Conservation (phyloP, 331 rosid genomes). For the Prunus yedoensis region DNA sequence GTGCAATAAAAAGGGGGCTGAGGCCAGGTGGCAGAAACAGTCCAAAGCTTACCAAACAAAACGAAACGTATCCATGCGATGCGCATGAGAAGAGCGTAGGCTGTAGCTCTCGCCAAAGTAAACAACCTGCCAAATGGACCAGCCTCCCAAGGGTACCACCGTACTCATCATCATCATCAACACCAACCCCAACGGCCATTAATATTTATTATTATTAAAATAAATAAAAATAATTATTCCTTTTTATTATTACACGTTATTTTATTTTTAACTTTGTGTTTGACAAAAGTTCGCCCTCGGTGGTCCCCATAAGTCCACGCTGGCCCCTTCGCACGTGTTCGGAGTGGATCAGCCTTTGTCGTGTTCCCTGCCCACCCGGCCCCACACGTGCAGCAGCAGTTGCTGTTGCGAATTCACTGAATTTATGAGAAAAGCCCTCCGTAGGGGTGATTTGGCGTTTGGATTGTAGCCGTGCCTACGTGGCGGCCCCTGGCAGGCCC, state of each 20-base stretch:
- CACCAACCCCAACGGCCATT: slow-evolving; percentile 18
- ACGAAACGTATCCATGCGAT: slow-evolving; percentile 48
- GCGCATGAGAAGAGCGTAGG: slow-evolving; percentile 26
- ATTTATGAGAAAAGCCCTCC: background rate
- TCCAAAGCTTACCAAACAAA: background rate
- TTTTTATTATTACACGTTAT: background rate
- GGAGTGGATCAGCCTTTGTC: background rate
- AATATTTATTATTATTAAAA: background rate
- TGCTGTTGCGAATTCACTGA: background rate
- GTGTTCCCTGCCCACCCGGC: slow-evolving; percentile 36
- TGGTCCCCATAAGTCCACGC: slow-evolving; percentile 49
- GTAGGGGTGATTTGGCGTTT: slow-evolving; percentile 12
- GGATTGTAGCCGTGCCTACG: slow-evolving; percentile 39
- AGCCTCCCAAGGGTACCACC: slow-evolving; percentile 25
- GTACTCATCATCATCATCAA: slow-evolving; percentile 20
- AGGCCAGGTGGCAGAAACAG: slow-evolving; percentile 30
- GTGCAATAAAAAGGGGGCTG: background rate
- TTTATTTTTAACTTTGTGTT: background rate
- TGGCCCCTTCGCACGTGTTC: slow-evolving; percentile 55
- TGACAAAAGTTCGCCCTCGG: background rate
- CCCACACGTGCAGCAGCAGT: slow-evolving; percentile 43
- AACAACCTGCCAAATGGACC: slow-evolving; percentile 33
- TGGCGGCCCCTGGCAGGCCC: slow-evolving; percentile 36
- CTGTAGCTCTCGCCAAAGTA: slow-evolving; percentile 17
- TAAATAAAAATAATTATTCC: background rate